Base-by-base conservation (phyloP, 768 basidiomycete species). In the Tricholoma sp. region DNA sequence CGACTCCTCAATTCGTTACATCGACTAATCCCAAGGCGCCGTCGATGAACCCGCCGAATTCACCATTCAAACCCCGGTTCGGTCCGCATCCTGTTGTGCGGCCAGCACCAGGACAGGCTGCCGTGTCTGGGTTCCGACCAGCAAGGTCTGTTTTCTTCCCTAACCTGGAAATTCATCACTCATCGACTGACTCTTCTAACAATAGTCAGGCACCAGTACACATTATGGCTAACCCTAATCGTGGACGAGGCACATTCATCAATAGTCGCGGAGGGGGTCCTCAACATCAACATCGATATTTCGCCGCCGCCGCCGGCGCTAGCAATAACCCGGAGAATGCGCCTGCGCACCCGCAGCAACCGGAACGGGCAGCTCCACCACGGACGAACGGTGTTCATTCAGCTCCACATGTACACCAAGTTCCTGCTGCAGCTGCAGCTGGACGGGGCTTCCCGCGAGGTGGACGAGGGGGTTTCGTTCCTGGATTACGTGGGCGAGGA, bases 151-250 rank as follows among this genome's bases (percentile, higher is more conserved):
- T 61, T 18, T 51, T 18, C 41, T 18, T 43, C 51, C 8, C 18
- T 32, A 45, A 16, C 56, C 53, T 29, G n/a, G 16, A 16, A 4
- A 27, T 43, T 55, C n/a, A 47, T 54, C 49, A 41, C 51, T 58
- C 43, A 11, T 22, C 58, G 52, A 35, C 5, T 27, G 24, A 27
- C 24, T 27, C 24, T 57, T 54, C 41, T 54, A 35, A 22, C 22
- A 57, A 21, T 58, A 73, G 69, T 37, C 55, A 63, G 52, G 54
- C 71, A 2, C 79, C 81, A 3, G 76, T 91, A 14, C 79, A 83
- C 32, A 91, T 92, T 55, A 88, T 91, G 86, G 69, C 81, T 12
- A 92, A 93, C 64, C 91, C 91, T 0, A 85, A 87, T 67, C 76
- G 82, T 54, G 75, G 78, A 43, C 72, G 72, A 21, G 65, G 67